Conservation (phyloP, 2,329 filamentous ascomycete species). For the Beauveria australis region DNA sequence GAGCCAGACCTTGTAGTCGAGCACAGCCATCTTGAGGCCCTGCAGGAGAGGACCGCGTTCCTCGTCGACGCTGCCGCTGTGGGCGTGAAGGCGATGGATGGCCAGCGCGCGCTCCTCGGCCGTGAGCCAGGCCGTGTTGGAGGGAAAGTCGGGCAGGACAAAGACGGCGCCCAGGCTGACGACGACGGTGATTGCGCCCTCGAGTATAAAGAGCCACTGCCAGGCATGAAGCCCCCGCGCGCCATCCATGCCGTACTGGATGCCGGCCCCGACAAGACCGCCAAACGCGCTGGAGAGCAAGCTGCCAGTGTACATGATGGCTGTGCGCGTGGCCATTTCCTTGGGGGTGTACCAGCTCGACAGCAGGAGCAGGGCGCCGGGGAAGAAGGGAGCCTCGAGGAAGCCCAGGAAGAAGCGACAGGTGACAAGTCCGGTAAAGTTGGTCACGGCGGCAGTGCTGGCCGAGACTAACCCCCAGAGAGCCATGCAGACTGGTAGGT, state of each 20-base stretch:
- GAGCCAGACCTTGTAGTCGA: constrained; percentile 53
- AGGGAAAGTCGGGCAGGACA: constrained; percentile 44
- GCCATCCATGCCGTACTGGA: constrained; percentile 36
- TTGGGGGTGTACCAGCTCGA: constrained; percentile 36
- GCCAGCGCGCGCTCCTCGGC: constrained; percentile 44
- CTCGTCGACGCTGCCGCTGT: constrained; percentile 36
- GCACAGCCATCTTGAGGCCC: constrained; percentile 47
- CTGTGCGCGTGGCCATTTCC: constrained; percentile 49
- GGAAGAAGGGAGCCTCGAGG: constrained; percentile 43
- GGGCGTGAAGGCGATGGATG: constrained; percentile 40
- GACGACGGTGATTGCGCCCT: constrained; percentile 32
- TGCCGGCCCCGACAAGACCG: constrained; percentile 40
- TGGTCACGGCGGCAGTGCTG: constrained; percentile 37
- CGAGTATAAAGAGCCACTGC: constrained; percentile 60
- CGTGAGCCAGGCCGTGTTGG: constrained; percentile 42
- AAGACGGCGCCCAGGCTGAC: constrained; percentile 26
- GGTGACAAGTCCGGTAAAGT: constrained; percentile 34
- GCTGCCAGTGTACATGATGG: constrained; percentile 50
- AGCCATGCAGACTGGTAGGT: constrained; percentile 40
- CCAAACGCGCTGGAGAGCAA: constrained; percentile 44
- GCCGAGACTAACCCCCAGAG: constrained; percentile 32
- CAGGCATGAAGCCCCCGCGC: constrained; percentile 39
- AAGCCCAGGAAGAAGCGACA: constrained; percentile 38
- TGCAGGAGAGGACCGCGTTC: constrained; percentile 35
- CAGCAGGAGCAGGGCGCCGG: constrained; percentile 39